phyloP scores from a whole-genome alignment of 768 basidiomycete species.

The Suillus tomentosus region DNA sequence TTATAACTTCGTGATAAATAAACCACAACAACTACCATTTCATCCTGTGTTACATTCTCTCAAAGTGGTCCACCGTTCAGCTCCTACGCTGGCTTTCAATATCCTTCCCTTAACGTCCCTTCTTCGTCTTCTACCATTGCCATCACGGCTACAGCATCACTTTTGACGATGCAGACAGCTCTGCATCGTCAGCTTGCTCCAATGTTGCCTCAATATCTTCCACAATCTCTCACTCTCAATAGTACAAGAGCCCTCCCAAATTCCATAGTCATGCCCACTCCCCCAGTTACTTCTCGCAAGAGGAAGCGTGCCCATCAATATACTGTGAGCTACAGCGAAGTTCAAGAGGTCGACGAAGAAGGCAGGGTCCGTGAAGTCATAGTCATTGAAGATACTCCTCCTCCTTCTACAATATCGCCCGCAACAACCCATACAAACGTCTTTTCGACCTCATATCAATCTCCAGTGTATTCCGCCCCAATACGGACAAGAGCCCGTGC shows the following conservation, averaged over 20 bases:
- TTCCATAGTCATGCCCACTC: slow-evolving; percentile 71
- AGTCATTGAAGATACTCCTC: slow-evolving; percentile 91
- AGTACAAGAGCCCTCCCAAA: slow-evolving; percentile 34
- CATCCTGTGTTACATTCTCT: slow-evolving; percentile 38
- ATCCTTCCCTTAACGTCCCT: slow-evolving; percentile 24
- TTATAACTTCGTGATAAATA: slow-evolving; percentile 23
- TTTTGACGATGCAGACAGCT: slow-evolving; percentile 70
- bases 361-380: slow-evolving; percentile 84
- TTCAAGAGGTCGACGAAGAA: slow-evolving; percentile 80
- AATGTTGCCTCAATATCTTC: slow-evolving; percentile 67
- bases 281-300: slow-evolving; percentile 74
- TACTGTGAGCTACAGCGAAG: slow-evolving; percentile 85
- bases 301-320: slow-evolving; percentile 81
- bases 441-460: slow-evolving; percentile 80
- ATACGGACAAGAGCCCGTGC: slow-evolving; percentile 84
- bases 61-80: slow-evolving; percentile 30
- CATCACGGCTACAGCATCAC: slow-evolving; percentile 56
- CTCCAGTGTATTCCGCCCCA: slow-evolving; percentile 71
- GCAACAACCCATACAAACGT: slow-evolving; percentile 69
- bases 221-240: slow-evolving; percentile 54
- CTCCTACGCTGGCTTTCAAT: slow-evolving; percentile 41
- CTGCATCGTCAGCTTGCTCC: slow-evolving; percentile 61
- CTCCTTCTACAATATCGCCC: slow-evolving; percentile 72
- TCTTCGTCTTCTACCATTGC: slow-evolving; percentile 30
- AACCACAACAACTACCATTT: slow-evolving; percentile 30